phyloP scores from a whole-genome alignment of 148 eudicot genomes.

The Agrostemma githago region DNA sequence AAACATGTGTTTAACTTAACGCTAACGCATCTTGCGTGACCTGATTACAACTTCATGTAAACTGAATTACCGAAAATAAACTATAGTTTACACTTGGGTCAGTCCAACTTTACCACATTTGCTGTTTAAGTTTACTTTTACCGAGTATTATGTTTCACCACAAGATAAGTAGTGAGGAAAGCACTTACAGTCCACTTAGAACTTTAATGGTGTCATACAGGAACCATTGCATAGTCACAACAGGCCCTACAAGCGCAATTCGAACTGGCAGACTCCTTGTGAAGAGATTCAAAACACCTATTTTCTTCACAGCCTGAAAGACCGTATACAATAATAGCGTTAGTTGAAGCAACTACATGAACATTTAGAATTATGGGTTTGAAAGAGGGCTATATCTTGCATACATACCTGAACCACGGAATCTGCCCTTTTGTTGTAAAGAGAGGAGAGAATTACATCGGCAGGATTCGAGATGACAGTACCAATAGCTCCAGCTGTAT shows the following conservation, averaged over 20 bases:
- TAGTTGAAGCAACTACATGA: background rate
- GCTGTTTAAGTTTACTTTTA: background rate
- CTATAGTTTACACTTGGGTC: background rate
- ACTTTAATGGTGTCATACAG: conserved; percentile 79
- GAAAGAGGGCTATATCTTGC: background rate
- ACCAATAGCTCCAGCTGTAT: conserved; percentile 85
- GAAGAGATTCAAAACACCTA: conserved; percentile 70
- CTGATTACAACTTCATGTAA: too few relatives aligned
- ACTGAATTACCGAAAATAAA: too few relatives aligned
- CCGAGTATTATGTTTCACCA: background rate
- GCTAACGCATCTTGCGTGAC: too few relatives aligned
- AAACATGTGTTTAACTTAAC: too few relatives aligned
- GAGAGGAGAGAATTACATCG: conserved; percentile 77
- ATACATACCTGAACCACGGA: conserved; percentile 51
- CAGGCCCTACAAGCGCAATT: conserved; percentile 83
- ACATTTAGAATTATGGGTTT: background rate
- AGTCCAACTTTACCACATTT: background rate
- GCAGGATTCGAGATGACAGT: conserved; percentile 86
- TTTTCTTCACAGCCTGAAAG: conserved; percentile 70
- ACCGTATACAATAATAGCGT: background rate
- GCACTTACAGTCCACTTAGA: conserved; percentile 82
- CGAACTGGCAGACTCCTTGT: conserved; percentile 92
- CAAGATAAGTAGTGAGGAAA: conserved; percentile 8
- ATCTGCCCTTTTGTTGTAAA: conserved; percentile 72
- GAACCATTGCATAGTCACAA: conserved; percentile 89